Conservation (phyloP, 495 filamentous ascomycete species). For the Aspergillus hancockii region DNA sequence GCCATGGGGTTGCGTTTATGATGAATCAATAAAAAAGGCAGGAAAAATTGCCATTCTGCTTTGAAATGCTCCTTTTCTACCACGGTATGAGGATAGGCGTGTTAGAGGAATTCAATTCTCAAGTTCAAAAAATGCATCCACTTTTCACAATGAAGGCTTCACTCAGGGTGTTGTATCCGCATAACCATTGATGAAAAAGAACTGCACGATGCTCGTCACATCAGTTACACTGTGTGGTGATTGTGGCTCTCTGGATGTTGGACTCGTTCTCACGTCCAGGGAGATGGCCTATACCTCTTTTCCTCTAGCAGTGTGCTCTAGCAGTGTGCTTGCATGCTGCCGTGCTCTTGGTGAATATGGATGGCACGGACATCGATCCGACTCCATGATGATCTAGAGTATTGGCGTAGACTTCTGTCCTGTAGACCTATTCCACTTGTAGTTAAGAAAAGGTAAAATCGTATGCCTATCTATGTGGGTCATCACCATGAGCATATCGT, state of each 20-base stretch:
- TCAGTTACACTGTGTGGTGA: slow-evolving; percentile 7
- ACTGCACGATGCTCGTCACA: slow-evolving; percentile 20
- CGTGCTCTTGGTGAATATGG: background rate
- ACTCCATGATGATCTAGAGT: background rate
- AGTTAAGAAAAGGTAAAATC: background rate
- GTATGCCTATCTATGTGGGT: background rate
- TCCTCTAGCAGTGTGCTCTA: background rate
- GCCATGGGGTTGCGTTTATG: slow-evolving; percentile 39
- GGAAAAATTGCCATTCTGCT: slow-evolving; percentile 27
- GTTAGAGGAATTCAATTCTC: slow-evolving; percentile 45
- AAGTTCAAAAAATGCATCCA: slow-evolving; percentile 40
- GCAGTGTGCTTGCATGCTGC: background rate
- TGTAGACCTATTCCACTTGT: background rate
- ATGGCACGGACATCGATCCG: slow-evolving; percentile 8
- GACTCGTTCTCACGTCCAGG: background rate
- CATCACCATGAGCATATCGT: background rate
- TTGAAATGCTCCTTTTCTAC: slow-evolving; percentile 35
- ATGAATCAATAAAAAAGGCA: slow-evolving; percentile 38
- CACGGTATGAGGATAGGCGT: slow-evolving; percentile 48
- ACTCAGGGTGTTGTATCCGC: slow-evolving; percentile 50
- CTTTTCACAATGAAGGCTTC: slow-evolving; percentile 54
- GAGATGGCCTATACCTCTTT: background rate
- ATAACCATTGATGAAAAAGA: slow-evolving; percentile 54
- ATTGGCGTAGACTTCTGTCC: background rate
- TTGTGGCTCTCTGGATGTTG: slow-evolving; percentile 8